A percentile compares a stretch with the other conserved stretches of the same genome.
These are phyloP conservation scores for Talaromyces albobiverticillius DNA, from an alignment of 2,329 filamentous ascomycete genomes.

Conservation along the genomic window DNA sequence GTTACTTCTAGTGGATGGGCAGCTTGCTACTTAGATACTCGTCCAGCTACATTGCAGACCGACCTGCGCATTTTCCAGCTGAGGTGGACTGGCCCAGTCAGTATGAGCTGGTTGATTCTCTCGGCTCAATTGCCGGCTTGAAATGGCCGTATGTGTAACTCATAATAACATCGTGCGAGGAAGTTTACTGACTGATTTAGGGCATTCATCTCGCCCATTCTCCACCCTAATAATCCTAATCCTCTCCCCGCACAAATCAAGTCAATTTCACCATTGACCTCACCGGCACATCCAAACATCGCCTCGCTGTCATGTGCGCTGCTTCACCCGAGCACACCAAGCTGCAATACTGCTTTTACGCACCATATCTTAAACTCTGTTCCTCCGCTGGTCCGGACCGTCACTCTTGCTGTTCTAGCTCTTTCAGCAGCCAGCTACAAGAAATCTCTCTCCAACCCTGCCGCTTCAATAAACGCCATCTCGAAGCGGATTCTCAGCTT, in stretches of 20 bases:
- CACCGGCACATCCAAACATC: conserved; percentile 82
- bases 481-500: conserved; percentile 69
- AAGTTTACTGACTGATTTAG: conserved; percentile 38
- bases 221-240: conserved; percentile 69
- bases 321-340: conserved; percentile 83
- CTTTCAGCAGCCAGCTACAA: conserved; percentile 69
- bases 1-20: conserved; percentile 51
- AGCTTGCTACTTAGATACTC: conserved; percentile 69
- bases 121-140: conserved; percentile 76
- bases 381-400: conserved; percentile 70
- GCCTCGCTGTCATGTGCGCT: conserved; percentile 82
- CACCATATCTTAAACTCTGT: conserved; percentile 85
- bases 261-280: conserved; percentile 72
- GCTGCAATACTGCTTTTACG: conserved; percentile 80
- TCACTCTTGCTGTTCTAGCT: conserved; percentile 63
- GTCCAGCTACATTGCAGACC: conserved; percentile 71
- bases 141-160: conserved; percentile 70
- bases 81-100: conserved; percentile 70
- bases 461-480: conserved; percentile 64
- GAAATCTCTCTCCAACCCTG: conserved; percentile 65
- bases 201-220: conserved; percentile 76
- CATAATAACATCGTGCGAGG: background rate
- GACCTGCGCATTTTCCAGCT: conserved; percentile 66
- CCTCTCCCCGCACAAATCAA: conserved; percentile 61
- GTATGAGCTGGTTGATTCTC: conserved; percentile 73